Evolutionary conservation across 306 rosid species (phyloP), one percentile per base, ranked within the genome.

Genomic region (Malus orientalis): DNA sequence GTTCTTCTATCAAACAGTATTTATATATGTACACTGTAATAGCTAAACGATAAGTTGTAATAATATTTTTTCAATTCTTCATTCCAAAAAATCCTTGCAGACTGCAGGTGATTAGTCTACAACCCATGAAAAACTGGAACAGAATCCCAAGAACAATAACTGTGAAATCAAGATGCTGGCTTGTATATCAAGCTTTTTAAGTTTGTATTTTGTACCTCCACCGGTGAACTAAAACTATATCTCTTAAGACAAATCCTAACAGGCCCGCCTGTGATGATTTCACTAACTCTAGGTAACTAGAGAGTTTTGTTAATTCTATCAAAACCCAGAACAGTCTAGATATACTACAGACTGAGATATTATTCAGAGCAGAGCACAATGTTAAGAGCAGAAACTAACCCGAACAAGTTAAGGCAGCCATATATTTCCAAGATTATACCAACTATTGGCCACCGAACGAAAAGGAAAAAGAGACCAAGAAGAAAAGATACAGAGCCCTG

Each of bases 381-480:
- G 77, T 67, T 78, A 62, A 78, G 64, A 60, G 51, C 70, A 81
- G 81, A 74, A 75, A 90, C 98, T 80, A 74, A 94, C 97, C 98
- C 84, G 74, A 94, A 94, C 66, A 94, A 96, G 78, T 88, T 78
- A 64, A 87, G 23, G 23, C 23, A 23, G 23, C 23, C 23, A 23
- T 23, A 23, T 23, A 23, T 23, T 23, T 23, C 23, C 23, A 23
- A 23, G 23, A 23, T 23, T 23, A 23, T 23, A 23, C 23, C 23
- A 23, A 23, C 23, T 23, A 23, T 23, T 23, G 23, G 23, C 23
- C 23, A 23, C 23, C 23, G 23, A 23, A 23, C 23, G 23, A 23
- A 23, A 23, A 23, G 23, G 23, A 23, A 23, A 23, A 23, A 23
- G 23, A 23, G 23, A 23, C 23, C 23, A 23, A 23, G 23, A 23